phyloP scores from a whole-genome alignment of 768 basidiomycete genomes.

The Peribolospora baueri region DNA sequence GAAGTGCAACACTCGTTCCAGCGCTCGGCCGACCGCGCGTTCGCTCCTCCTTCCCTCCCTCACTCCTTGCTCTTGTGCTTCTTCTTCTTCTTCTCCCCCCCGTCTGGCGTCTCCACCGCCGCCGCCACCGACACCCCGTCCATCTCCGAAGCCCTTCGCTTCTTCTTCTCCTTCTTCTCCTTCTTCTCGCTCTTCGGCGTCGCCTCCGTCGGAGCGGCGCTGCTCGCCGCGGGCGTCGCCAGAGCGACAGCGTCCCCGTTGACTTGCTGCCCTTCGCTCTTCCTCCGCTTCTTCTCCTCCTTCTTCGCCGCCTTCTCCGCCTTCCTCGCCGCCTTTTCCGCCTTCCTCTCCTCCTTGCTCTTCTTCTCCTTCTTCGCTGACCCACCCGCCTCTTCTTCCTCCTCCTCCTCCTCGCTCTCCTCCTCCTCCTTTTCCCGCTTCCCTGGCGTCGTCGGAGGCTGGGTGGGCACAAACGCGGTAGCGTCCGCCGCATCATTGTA shows the following conservation, averaged over 20 bases:
- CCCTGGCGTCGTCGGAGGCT: slow-evolving; percentile 29
- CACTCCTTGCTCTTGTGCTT: too few relatives aligned
- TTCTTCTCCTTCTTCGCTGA: slow-evolving; percentile 3
- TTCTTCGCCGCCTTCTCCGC: slow-evolving; percentile 5
- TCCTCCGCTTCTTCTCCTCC: slow-evolving; percentile 3
- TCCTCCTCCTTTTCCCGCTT: slow-evolving; percentile 6
- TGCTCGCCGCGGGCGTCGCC: not conserved
- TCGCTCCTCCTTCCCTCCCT: too few relatives aligned
- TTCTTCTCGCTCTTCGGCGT: slow-evolving; percentile 5
- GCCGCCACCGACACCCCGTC: too few relatives aligned
- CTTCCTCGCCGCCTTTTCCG: slow-evolving; percentile 28
- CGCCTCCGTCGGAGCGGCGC: not conserved
- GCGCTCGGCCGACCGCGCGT: too few relatives aligned
- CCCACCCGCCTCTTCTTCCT: not conserved
- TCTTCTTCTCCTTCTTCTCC: slow-evolving; percentile 7
- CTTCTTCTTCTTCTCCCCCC: too few relatives aligned
- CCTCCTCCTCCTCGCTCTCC: not conserved
- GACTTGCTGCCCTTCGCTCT: too few relatives aligned
- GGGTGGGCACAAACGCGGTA: slow-evolving; percentile 56
- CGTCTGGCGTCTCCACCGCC: too few relatives aligned
- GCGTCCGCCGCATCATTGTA: slow-evolving; percentile 75
- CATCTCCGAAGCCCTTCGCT: not conserved
- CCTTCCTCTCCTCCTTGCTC: not conserved
- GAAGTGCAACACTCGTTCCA: too few relatives aligned
- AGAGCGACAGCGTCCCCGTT: not conserved